A percentile compares a stretch with the other conserved stretches of the same genome.
Evolutionary conservation across 2,329 filamentous ascomycete genomes (phyloP).

Genomic region (Phaeoacremonium minimum): DNA sequence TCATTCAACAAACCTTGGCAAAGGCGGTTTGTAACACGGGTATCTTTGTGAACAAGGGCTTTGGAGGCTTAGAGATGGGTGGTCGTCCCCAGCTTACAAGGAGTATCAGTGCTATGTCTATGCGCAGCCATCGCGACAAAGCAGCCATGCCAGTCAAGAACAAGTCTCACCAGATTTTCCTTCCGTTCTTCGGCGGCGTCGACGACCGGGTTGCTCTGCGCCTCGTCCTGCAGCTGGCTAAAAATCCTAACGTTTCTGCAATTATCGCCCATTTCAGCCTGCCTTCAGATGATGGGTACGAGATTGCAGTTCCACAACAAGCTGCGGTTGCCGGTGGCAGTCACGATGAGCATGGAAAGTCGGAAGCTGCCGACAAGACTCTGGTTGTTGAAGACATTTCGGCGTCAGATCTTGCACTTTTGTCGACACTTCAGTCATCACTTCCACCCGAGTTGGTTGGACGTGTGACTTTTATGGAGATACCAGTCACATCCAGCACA

Average conservation of each 20-base stretch:
- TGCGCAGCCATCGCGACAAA: constrained; percentile 52
- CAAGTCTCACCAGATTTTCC: constrained; percentile 76
- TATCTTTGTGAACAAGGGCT: constrained; percentile 70
- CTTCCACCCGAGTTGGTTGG: constrained; percentile 23
- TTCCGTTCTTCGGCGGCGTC: constrained; percentile 78
- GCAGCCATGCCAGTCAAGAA: constrained; percentile 55
- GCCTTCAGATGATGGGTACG: constrained; percentile 12
- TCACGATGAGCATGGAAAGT: constrained; percentile 9
- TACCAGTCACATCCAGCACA: constrained; percentile 33
- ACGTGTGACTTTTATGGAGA: constrained; percentile 43
- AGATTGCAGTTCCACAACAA: constrained; percentile 13
- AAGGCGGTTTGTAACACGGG: constrained; percentile 64
- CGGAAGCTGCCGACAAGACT: constrained; percentile 12
- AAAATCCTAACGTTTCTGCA: constrained; percentile 73
- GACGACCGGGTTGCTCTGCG: constrained; percentile 79
- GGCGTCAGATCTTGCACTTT: constrained; percentile 25
- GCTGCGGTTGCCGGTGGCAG: constrained; percentile 8
- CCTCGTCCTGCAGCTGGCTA: constrained; percentile 78
- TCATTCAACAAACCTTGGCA: constrained; percentile 65
- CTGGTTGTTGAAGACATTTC: constrained; percentile 21
- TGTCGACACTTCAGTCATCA: constrained; percentile 26
- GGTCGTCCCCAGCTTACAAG: constrained; percentile 37
- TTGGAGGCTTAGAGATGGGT: constrained; percentile 27
- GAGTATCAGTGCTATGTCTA: constrained; percentile 51
- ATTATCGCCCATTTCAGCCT: constrained; percentile 62